Base-by-base conservation (phyloP, 139 green algal genomes). In the Picochlorum costavermella region DNA sequence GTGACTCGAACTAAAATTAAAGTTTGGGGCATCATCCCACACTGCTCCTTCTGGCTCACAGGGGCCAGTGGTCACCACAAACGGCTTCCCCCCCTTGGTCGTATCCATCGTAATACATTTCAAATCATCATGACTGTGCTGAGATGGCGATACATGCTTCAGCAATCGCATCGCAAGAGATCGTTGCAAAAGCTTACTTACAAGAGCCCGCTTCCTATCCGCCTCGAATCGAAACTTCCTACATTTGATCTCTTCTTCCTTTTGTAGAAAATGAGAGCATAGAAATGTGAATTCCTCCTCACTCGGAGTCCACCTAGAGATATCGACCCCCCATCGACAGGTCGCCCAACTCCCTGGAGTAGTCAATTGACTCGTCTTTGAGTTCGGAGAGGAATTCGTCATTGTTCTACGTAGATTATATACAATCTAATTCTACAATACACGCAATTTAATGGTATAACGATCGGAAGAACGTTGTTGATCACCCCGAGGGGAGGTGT, bases 1-100 rank as follows among this genome's bases (percentile, higher is more conserved):
- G 36, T 73, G 65, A 50, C 30, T 62, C 20, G 29, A 63, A 58
- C 92, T 95, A 71, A 86, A 95, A 60, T 95, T 95, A 74, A 90
- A 91, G 71, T 92, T 94, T 26, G 81, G 85, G 2, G 60, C 70
- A 26, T 6, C 46, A n/a, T 53, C 46, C 46, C 46, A 53, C 46
- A n/a, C 46, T n/a, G 17, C 17, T n/a, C 46, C 17, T 20, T 20
- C 46, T 33, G 60, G 26, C 11, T 46, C 6, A 13, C 40, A 29
- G 13, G 31, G 2, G 0, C 36, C 13, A 2, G 40, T 14, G 25
- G 66, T 76, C 26, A 56, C 65, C 4, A 80, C 37, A 49, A 78
- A 92, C 3, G 85, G 85, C 69, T 92, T 92, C 14, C 62, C 43
- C n/a, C 82, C 84, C 23, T 76, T 80, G 2, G 85, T 90, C 16